Conservation (phyloP, 768 basidiomycete genomes). For the Suillus spraguei region DNA sequence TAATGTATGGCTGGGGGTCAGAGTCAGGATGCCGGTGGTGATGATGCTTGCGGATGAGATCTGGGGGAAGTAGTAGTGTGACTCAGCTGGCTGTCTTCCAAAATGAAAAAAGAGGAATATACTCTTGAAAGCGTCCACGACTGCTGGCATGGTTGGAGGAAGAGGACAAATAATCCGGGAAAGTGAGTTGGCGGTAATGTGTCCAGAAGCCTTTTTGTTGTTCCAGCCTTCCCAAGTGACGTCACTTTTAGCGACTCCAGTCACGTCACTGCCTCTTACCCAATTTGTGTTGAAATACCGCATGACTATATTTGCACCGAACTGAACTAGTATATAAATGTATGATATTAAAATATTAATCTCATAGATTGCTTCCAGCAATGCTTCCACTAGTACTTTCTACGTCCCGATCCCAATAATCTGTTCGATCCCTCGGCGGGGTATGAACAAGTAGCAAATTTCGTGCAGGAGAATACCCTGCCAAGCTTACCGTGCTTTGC, state of each 20-base stretch:
- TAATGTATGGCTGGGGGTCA: constrained; percentile 30
- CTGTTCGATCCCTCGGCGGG: constrained; percentile 53
- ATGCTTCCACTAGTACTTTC: constrained; percentile 15
- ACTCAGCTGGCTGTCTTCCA: constrained; percentile 17
- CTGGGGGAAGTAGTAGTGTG: constrained; percentile 36
- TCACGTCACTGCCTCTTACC: constrained; percentile 18
- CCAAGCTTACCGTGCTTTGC: constrained; percentile 59
- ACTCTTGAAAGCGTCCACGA: constrained; percentile 93
- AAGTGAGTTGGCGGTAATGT: constrained; percentile 9
- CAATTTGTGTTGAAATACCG: constrained; percentile 2
- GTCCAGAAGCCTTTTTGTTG: constrained; percentile 35
- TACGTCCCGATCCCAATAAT: constrained; percentile 38
- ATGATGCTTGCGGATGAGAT: constrained; percentile 79
- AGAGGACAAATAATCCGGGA: background rate
- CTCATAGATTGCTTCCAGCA: constrained; percentile 14
- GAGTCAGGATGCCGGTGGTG: constrained; percentile 50
- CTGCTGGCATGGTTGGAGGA: constrained; percentile 58
- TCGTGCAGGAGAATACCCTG: constrained; percentile 78
- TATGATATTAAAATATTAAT: constrained; percentile 6
- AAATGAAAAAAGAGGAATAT: constrained; percentile 24
- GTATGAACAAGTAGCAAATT: constrained; percentile 69
- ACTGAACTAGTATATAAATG: background rate
- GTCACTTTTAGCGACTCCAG: constrained; percentile 24
- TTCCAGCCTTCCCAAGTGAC: constrained; percentile 31
- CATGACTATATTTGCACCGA: background rate